Percentiles rank a stretch among this genome's conserved stretches.
Evolutionary conservation across 2,329 filamentous ascomycete genomes (phyloP).

Genomic region (Paecilomyces variotii): DNA sequence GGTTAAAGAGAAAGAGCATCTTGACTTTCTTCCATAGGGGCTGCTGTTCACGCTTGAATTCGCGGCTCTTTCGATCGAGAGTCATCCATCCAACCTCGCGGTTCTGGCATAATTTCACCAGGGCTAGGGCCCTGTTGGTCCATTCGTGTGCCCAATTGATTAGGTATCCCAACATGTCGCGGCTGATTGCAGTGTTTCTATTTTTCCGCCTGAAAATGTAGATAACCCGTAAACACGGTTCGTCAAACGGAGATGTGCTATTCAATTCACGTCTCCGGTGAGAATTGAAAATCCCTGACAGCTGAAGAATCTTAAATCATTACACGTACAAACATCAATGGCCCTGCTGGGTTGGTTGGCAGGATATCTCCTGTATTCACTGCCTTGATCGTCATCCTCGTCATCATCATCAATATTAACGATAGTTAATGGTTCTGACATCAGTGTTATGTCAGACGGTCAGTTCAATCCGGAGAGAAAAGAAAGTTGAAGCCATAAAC

Average conservation of each 20-base stretch:
- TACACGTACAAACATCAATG: neutral
- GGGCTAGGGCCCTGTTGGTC: neutral
- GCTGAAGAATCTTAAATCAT: neutral
- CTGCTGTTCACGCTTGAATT: conserved; percentile 30
- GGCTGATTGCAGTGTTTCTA: neutral
- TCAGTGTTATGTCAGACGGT: neutral
- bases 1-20: conserved; percentile 36
- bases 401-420: no score
- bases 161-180: neutral
- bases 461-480: neutral
- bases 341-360: no score
- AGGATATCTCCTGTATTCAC: no score
- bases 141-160: neutral
- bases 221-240: no score
- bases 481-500: neutral
- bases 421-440: neutral
- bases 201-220: no score
- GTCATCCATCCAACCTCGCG: conserved; percentile 6
- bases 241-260: no score
- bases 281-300: neutral
- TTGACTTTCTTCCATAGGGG: conserved; percentile 35
- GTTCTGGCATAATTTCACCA: conserved; percentile 2
- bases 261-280: no score
- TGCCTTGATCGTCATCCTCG: neutral
- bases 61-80: conserved; percentile 2